Evolutionary conservation across 164 flowering plant species (phyloP).

Genomic region (Platanus orientalis): DNA sequence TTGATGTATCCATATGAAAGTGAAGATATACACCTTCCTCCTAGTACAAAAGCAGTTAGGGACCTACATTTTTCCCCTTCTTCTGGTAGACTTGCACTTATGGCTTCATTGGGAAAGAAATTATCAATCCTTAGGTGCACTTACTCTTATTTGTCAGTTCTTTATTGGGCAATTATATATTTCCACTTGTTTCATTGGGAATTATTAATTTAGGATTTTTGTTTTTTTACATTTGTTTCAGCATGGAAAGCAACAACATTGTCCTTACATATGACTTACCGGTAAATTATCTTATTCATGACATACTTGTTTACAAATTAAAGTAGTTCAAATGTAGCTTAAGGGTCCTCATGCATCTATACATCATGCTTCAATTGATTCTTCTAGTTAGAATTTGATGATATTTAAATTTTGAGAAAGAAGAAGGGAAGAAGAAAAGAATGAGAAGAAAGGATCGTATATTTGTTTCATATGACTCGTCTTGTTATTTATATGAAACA

Average conservation of each 20-base stretch:
- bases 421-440: too few relatives aligned
- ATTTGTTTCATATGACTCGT: too few relatives aligned
- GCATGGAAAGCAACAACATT: slow-evolving; percentile 69
- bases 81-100: slow-evolving; percentile 46
- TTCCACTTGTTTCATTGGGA: background rate
- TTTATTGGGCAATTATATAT: background rate
- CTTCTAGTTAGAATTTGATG: too few relatives aligned
- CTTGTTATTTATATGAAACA: too few relatives aligned
- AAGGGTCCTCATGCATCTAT: too few relatives aligned
- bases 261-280: slow-evolving; percentile 67
- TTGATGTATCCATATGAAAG: slow-evolving; percentile 59
- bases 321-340: too few relatives aligned
- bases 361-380: too few relatives aligned
- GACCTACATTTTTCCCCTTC: slow-evolving; percentile 60
- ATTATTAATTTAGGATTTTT: background rate
- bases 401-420: too few relatives aligned
- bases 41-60: slow-evolving; percentile 47
- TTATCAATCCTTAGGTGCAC: slow-evolving; percentile 69
- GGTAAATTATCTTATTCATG: slow-evolving; percentile 36
- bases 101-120: slow-evolving; percentile 76
- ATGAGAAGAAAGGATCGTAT: too few relatives aligned
- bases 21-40: slow-evolving; percentile 61
- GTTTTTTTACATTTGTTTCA: slow-evolving; percentile 30
- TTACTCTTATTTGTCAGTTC: background rate
- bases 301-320: background rate